Conservation (phyloP, 1,139 yeast genomes). For the Suhomyces ambrosiae region DNA sequence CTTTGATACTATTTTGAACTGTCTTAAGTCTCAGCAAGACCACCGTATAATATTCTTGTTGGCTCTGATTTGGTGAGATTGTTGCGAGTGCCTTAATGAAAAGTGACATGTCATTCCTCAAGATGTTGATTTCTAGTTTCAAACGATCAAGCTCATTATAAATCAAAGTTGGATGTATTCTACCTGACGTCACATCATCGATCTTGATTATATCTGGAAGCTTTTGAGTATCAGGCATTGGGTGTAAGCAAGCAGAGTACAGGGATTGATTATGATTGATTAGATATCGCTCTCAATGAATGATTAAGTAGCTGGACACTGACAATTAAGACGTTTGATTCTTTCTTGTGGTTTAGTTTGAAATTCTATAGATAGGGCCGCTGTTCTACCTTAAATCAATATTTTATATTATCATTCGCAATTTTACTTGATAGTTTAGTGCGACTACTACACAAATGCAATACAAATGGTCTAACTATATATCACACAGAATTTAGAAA, state of each 20-base stretch:
- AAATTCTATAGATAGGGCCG: no score
- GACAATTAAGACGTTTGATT: no score
- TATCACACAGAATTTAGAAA: no score
- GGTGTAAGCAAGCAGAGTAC: background rate
- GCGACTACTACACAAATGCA: no score
- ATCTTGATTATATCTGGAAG: slow-evolving; percentile 45
- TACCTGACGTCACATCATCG: slow-evolving; percentile 51
- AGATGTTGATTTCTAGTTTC: slow-evolving; percentile 45
- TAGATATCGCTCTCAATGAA: no score
- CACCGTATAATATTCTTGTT: slow-evolving; percentile 38
- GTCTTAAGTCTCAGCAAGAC: slow-evolving; percentile 34
- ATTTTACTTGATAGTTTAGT: no score
- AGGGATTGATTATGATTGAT: no score
- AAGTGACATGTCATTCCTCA: slow-evolving; percentile 47
- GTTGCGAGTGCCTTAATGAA: slow-evolving; percentile 44
- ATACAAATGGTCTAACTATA: no score
- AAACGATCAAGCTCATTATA: slow-evolving; percentile 45
- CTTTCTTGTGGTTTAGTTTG: no score
- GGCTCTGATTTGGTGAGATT: slow-evolving; percentile 38
- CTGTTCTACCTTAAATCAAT: no score
- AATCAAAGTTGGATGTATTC: slow-evolving; percentile 39
- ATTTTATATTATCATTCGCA: no score
- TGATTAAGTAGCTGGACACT: no score
- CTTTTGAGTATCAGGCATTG: slow-evolving; percentile 15
- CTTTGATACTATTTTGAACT: slow-evolving; percentile 42